phyloP scores from a whole-genome alignment of 495 filamentous ascomycete genomes.

The Podospora fimiseda region DNA sequence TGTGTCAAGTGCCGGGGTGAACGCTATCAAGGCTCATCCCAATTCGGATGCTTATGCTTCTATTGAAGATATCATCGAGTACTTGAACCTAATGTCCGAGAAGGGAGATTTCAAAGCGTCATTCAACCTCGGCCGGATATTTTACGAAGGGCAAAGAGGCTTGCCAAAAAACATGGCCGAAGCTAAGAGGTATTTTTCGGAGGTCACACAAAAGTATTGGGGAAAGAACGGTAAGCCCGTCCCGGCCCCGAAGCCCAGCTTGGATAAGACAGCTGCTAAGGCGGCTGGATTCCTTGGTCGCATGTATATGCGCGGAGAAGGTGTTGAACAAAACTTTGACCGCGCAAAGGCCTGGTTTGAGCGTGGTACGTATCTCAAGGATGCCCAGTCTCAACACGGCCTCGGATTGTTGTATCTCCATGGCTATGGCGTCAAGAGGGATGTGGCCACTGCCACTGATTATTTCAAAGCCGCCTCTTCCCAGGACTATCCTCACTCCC shows the following conservation, averaged over 20 bases:
- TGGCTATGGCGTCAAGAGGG: constrained; percentile 71
- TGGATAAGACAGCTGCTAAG: constrained; percentile 82
- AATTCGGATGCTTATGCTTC: constrained; percentile 71
- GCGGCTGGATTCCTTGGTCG: constrained; percentile 85
- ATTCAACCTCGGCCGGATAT: constrained; percentile 77
- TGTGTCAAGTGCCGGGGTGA: constrained; percentile 80
- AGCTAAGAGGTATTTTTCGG: constrained; percentile 77
- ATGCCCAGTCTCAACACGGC: constrained; percentile 79
- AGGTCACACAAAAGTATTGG: constrained; percentile 84
- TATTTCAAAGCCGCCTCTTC: constrained; percentile 77
- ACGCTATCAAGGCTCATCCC: constrained; percentile 63
- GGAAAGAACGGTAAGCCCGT: constrained; percentile 44
- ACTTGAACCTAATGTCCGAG: constrained; percentile 84
- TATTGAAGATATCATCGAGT: constrained; percentile 91
- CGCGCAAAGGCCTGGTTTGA: constrained; percentile 81
- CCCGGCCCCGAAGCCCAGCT: constrained; percentile 41
- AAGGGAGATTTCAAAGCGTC: constrained; percentile 92
- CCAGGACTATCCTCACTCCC: constrained; percentile 74
- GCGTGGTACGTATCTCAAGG: constrained; percentile 70
- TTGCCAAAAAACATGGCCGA: constrained; percentile 65
- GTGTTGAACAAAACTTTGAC: constrained; percentile 69
- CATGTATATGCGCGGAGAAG: constrained; percentile 92
- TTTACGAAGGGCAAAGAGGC: constrained; percentile 81
- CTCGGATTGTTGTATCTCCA: constrained; percentile 82
- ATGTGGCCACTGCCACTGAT: constrained; percentile 67